phyloP scores from a whole-genome alignment of 345 rosid genomes.

The Populus simonii region DNA sequence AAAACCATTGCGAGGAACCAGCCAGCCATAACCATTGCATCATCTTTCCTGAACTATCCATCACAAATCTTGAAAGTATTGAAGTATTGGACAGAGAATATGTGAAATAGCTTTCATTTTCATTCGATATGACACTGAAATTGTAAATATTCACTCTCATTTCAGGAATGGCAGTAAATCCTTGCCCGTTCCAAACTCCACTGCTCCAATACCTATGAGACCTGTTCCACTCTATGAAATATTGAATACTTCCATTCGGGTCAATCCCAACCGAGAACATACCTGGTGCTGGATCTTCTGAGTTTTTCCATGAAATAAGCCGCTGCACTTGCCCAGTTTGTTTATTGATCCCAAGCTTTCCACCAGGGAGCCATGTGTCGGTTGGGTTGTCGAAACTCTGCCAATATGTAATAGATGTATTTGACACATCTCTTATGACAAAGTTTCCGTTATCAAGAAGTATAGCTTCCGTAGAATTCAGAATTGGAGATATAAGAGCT shows the following conservation, averaged over 20 bases:
- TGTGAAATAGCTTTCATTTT: conserved; percentile 34
- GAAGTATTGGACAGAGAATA: conserved; percentile 24
- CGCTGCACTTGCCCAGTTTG: neutral
- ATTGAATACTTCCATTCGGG: conserved; percentile 14
- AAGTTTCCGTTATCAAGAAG: conserved; percentile 29
- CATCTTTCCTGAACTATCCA: neutral
- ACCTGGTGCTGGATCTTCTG: conserved; percentile 32
- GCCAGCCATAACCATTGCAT: neutral
- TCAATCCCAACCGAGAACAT: conserved; percentile 18
- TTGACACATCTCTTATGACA: conserved; percentile 12
- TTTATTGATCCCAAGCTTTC: conserved; percentile 21
- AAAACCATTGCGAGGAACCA: neutral
- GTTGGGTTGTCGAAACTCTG: conserved; percentile 35
- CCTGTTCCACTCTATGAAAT: conserved; percentile 7
- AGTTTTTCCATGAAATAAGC: conserved; percentile 25
- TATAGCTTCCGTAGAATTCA: conserved; percentile 14
- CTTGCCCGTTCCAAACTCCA: conserved; percentile 21
- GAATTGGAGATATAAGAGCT: neutral
- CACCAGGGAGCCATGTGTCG: conserved; percentile 25
- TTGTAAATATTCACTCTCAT: conserved; percentile 23
- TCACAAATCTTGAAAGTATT: conserved; percentile 1
- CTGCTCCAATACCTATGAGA: conserved; percentile 8
- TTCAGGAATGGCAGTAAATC: conserved; percentile 23
- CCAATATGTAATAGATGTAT: conserved; percentile 7
- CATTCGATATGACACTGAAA: conserved; percentile 13